These are phyloP conservation scores for Russula brevipes DNA, from an alignment of 768 basidiomycete species.

Conservation along the genomic window DNA sequence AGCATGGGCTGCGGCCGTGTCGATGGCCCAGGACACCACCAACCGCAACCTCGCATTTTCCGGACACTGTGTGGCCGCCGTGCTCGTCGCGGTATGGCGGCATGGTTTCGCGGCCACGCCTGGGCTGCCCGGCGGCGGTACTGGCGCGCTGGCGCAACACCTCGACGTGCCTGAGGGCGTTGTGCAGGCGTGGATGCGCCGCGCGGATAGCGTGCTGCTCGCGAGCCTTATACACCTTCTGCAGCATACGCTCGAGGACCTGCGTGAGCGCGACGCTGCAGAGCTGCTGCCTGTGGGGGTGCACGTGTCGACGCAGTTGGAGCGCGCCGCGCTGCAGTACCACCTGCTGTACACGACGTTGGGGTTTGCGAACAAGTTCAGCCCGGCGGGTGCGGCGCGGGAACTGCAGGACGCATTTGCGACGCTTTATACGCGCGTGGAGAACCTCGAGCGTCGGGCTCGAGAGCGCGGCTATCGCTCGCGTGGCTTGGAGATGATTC, in stretches of 20 bases:
- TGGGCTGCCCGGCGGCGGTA: not conserved
- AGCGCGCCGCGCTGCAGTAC: not conserved
- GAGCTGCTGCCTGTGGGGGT: not conserved
- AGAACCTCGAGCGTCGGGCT: not conserved
- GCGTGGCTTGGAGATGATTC: slow-evolving; percentile 10
- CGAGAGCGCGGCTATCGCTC: slow-evolving; percentile 13
- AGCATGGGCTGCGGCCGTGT: slow-evolving; percentile 4
- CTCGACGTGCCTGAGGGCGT: slow-evolving; percentile 3
- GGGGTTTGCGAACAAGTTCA: slow-evolving; percentile 14
- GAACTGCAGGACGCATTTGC: slow-evolving; percentile 5
- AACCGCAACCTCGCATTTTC: slow-evolving; percentile 7
- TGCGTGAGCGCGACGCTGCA: not conserved
- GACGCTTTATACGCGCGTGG: slow-evolving; percentile 5
- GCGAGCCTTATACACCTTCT: slow-evolving; percentile 9
- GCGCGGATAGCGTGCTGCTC: slow-evolving; percentile 4
- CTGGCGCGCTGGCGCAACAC: not conserved
- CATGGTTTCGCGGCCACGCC: not conserved
- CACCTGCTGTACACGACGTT: slow-evolving; percentile 3
- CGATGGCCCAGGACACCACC: slow-evolving; percentile 1
- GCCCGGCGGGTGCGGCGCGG: not conserved
- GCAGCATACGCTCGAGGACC: slow-evolving; percentile 2
- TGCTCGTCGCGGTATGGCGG: slow-evolving; percentile 7
- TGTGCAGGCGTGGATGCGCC: not conserved
- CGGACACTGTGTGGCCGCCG: slow-evolving; percentile 10
- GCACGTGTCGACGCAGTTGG: no score